phyloP scores from a whole-genome alignment of 2,329 filamentous ascomycete species.

The Fusarium sp. region DNA sequence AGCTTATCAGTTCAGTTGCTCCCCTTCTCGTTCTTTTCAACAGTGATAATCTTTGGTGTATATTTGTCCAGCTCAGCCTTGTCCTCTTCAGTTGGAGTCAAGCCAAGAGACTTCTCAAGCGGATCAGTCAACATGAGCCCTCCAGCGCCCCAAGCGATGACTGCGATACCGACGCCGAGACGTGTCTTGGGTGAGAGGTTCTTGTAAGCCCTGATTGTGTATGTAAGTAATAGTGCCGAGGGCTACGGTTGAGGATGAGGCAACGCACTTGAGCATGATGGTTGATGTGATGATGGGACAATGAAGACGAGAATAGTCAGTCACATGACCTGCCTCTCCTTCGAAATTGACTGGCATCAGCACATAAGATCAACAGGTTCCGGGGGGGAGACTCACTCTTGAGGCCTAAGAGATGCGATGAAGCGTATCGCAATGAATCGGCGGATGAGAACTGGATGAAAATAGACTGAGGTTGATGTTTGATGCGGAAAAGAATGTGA shows the following conservation, averaged over 20 bases:
- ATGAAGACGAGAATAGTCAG: conserved; percentile 1
- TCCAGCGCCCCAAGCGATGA: conserved; percentile 80
- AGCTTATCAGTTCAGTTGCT: background rate
- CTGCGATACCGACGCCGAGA: conserved; percentile 75
- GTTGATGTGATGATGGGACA: background rate
- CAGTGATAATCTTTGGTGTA: conserved; percentile 70
- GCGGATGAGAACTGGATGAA: conserved; percentile 9
- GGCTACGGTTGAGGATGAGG: background rate
- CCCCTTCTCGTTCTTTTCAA: conserved; percentile 59
- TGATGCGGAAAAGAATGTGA: conserved; percentile 8
- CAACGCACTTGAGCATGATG: conserved; percentile 40
- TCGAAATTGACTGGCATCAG: background rate
- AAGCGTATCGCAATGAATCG: background rate
- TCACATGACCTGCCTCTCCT: conserved; percentile 4
- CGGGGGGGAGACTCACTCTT: background rate
- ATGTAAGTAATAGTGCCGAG: conserved; percentile 4
- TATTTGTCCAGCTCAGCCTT: conserved; percentile 72
- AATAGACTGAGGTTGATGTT: conserved; percentile 12
- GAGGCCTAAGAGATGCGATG: background rate
- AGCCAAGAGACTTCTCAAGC: conserved; percentile 78
- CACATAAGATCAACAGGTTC: background rate
- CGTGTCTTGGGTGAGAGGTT: conserved; percentile 78
- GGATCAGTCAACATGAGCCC: conserved; percentile 80
- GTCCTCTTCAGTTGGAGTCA: conserved; percentile 79
- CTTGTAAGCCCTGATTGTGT: conserved; percentile 70